Percentiles rank a stretch among this genome's conserved stretches.
Evolutionary conservation across 2,329 filamentous ascomycete genomes (phyloP).

Genomic region (Plectosphaerella plurivora): DNA sequence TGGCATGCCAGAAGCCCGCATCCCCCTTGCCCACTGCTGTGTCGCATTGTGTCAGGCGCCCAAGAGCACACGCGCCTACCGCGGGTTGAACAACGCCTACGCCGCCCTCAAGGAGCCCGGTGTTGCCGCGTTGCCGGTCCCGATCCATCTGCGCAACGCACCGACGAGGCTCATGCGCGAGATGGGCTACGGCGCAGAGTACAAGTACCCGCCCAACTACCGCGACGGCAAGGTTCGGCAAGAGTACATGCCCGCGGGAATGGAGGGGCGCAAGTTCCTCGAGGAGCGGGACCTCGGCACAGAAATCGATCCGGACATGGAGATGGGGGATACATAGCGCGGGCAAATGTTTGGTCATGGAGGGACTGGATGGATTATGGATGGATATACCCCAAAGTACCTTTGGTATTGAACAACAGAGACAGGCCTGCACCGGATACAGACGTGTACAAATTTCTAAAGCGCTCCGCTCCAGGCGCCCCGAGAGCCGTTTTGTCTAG

Average conservation of each 20-base stretch:
- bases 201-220: conserved; percentile 96
- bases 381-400: neutral
- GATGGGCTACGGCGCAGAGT: conserved; percentile 82
- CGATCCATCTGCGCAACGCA: conserved; percentile 84
- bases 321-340: conserved; percentile 26
- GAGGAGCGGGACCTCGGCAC: conserved; percentile 77
- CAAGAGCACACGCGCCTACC: conserved; percentile 84
- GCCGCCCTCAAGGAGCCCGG: conserved; percentile 78
- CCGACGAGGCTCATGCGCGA: conserved; percentile 92
- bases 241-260: conserved; percentile 79
- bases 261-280: conserved; percentile 69
- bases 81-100: conserved; percentile 75
- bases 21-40: conserved; percentile 82
- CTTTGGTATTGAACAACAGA: no score
- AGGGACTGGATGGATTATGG: no score
- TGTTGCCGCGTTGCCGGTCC: conserved; percentile 75
- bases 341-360: neutral
- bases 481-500: no score
- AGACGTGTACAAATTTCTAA: no score
- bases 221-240: conserved; percentile 75
- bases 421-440: no score
- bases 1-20: conserved; percentile 90
- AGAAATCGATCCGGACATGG: conserved; percentile 67
- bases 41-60: conserved; percentile 76
- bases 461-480: no score